phyloP scores from a whole-genome alignment of 176 grass and related monocot genomes.

The Carex parvula region DNA sequence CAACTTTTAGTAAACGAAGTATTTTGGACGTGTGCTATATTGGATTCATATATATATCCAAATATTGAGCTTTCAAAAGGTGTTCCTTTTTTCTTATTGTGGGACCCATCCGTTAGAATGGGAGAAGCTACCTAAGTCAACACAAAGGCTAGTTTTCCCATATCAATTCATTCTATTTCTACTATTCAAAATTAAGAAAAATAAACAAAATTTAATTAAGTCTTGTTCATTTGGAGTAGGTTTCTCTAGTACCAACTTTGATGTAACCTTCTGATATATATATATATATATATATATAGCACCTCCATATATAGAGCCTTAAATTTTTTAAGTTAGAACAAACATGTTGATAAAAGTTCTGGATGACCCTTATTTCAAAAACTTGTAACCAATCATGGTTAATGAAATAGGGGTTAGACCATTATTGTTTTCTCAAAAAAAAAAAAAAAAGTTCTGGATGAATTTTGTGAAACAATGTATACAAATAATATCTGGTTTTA shows the following conservation, averaged over 20 bases:
- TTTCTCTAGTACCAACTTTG: neutral
- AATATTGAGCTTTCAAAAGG: neutral
- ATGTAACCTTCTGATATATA: neutral
- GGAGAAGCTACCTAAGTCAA: neutral
- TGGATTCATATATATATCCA: neutral
- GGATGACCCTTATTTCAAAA: neutral
- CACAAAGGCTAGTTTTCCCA: neutral
- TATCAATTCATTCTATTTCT: neutral
- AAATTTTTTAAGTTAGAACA: neutral
- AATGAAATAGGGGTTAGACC: no score
- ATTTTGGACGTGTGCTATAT: no score
- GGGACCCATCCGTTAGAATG: neutral
- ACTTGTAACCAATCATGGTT: no score
- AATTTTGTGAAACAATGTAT: neutral
- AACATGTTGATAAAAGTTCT: neutral
- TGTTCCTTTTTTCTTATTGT: neutral
- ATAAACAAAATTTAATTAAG: neutral
- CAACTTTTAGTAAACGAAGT: neutral
- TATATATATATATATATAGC: neutral
- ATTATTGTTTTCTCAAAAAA: no score
- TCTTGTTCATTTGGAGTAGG: neutral
- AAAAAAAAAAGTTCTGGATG: neutral
- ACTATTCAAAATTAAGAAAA: neutral
- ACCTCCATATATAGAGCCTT: neutral
- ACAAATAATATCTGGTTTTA: neutral